Conservation (phyloP, 495 filamentous ascomycete genomes). For the Platismatia glauca region DNA sequence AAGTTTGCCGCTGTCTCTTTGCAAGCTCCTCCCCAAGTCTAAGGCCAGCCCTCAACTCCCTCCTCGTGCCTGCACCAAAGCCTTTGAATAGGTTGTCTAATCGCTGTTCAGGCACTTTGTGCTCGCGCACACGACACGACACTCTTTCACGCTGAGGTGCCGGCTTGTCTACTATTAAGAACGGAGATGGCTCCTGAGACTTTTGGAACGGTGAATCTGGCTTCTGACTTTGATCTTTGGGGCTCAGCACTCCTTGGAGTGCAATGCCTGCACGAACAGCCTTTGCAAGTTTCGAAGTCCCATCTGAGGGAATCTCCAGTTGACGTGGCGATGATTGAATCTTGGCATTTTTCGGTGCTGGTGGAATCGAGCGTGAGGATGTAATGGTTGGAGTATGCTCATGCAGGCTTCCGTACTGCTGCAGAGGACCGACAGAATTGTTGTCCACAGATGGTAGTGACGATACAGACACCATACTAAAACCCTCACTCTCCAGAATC, state of each 20-base stretch:
- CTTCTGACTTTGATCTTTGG: conserved; percentile 13
- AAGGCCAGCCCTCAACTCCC: conserved; percentile 39
- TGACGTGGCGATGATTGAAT: conserved; percentile 9
- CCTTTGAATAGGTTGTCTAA: conserved; percentile 38
- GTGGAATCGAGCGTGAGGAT: conserved; percentile 2
- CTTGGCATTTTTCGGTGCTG: neutral
- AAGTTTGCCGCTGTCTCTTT: conserved; percentile 22
- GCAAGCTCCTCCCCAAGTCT: conserved; percentile 44
- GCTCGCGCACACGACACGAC: neutral
- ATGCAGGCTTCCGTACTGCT: neutral
- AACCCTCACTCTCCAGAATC: conserved; percentile 51
- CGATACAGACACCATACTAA: conserved; percentile 51
- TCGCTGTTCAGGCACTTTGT: conserved; percentile 26
- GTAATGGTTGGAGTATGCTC: conserved; percentile 8
- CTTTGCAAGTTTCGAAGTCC: conserved; percentile 33
- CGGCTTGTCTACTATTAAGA: neutral
- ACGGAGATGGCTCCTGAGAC: neutral
- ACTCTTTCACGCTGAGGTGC: neutral
- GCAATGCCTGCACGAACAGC: conserved; percentile 41
- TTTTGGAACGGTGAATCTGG: conserved; percentile 14
- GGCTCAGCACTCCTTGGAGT: conserved; percentile 38
- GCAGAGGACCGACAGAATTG: conserved; percentile 14
- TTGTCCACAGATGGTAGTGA: conserved; percentile 42
- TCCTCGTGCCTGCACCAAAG: conserved; percentile 36
- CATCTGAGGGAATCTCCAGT: conserved; percentile 16